These are phyloP conservation scores for Dothistroma pini DNA, from an alignment of 2,329 filamentous ascomycete genomes.

Conservation along the genomic window DNA sequence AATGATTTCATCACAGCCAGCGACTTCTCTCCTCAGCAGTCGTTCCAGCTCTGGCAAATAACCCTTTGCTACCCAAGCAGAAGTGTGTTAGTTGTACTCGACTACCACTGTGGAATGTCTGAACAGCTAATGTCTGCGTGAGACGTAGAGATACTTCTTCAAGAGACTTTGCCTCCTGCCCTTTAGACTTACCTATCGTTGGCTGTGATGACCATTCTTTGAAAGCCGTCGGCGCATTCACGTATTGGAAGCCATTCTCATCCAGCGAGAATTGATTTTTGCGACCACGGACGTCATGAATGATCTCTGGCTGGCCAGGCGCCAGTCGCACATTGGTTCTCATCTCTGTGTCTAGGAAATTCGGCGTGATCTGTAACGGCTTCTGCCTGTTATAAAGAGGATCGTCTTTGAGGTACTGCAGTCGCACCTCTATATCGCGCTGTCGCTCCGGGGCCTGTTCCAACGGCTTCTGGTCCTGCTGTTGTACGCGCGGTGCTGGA, in stretches of 20 bases:
- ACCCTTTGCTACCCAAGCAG: not conserved
- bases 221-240: slow-evolving; percentile 11
- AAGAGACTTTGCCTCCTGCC: too few relatives aligned
- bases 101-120: too few relatives aligned
- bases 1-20: slow-evolving; percentile 29
- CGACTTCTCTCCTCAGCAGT: slow-evolving; percentile 23
- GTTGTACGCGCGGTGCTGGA: not conserved
- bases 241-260: slow-evolving; percentile 27
- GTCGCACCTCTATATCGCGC: slow-evolving; percentile 38
- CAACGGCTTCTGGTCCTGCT: not conserved
- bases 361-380: slow-evolving; percentile 30
- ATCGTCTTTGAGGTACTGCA: slow-evolving; percentile 30
- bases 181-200: not conserved
- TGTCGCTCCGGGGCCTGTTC: slow-evolving; percentile 24
- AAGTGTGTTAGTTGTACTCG: too few relatives aligned
- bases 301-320: slow-evolving; percentile 21
- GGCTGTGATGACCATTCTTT: slow-evolving; percentile 20
- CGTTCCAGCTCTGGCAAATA: slow-evolving; percentile 12
- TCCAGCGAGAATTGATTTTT: slow-evolving; percentile 13
- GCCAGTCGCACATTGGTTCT: slow-evolving; percentile 25
- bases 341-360: slow-evolving; percentile 23
- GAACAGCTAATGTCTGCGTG: too few relatives aligned
- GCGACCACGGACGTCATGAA: slow-evolving; percentile 40
- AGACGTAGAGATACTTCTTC: too few relatives aligned
- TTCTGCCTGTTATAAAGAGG: slow-evolving; percentile 27